Evolutionary conservation across 2,329 filamentous ascomycete species (phyloP).

Genomic region (Claviceps spartinae): DNA sequence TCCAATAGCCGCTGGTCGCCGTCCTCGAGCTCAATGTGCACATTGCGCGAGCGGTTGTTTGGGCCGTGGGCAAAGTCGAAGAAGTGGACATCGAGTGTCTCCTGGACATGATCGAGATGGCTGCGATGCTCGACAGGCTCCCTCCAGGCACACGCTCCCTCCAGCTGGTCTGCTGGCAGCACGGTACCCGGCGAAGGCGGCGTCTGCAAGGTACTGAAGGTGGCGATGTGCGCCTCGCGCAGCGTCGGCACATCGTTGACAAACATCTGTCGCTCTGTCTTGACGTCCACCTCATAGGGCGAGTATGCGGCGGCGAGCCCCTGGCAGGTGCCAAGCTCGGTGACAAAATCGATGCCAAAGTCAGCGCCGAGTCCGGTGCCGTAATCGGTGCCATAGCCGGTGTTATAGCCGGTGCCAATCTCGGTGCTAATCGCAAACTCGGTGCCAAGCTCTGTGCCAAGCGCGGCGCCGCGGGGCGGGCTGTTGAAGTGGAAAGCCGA

Average conservation of each 20-base stretch:
- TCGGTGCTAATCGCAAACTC: conserved; percentile 22
- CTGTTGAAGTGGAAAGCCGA: conserved; percentile 63
- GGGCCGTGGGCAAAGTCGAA: conserved; percentile 68
- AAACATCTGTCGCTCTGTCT: conserved; percentile 88
- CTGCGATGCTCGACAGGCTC: conserved; percentile 18
- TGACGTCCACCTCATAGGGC: conserved; percentile 90
- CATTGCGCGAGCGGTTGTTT: conserved; percentile 48
- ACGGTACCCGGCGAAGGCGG: conserved; percentile 58
- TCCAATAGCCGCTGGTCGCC: conserved; percentile 75
- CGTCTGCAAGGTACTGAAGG: conserved; percentile 80
- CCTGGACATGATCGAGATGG: conserved; percentile 27
- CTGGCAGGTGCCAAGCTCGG: conserved; percentile 44
- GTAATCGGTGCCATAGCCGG: no score
- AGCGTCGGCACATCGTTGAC: conserved; percentile 81
- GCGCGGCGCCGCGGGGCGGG: conserved; percentile 26
- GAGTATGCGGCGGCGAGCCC: conserved; percentile 46
- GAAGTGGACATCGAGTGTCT: conserved; percentile 60
- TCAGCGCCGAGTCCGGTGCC: no score
- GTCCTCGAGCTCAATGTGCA: conserved; percentile 73
- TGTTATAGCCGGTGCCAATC: no score
- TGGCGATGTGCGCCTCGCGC: conserved; percentile 76
- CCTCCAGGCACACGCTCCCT: conserved; percentile 29
- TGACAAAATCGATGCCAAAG: conserved; percentile 3
- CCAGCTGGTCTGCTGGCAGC: conserved; percentile 46
- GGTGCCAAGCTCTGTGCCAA: conserved; percentile 37